These are phyloP conservation scores for Halophytophthora batemanensis DNA, from an alignment of 352 stramenopile genomes.

Conservation along the genomic window DNA sequence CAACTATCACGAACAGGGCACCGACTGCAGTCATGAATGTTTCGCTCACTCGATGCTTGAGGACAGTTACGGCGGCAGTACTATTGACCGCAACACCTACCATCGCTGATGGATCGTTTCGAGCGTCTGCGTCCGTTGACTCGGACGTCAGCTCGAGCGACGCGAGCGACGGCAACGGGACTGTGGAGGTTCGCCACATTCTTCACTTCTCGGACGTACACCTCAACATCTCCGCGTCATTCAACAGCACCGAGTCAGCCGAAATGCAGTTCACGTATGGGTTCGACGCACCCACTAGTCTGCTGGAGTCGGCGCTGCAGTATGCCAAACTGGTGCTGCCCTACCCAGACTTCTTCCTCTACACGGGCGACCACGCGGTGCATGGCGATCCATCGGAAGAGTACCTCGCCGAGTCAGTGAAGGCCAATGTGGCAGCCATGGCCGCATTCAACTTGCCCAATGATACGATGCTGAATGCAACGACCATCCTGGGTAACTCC, in stretches of 20 bases:
- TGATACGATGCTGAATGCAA: slow-evolving; percentile 30
- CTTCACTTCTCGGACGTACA: slow-evolving; percentile 73
- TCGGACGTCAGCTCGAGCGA: not conserved
- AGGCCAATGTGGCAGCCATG: slow-evolving; percentile 41
- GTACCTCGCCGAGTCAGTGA: slow-evolving; percentile 38
- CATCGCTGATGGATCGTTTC: too few species aligned
- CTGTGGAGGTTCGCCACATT: slow-evolving; percentile 22
- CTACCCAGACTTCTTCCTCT: slow-evolving; percentile 58
- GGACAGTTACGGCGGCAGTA: too few species aligned
- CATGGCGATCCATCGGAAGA: slow-evolving; percentile 38
- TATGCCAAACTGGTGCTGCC: slow-evolving; percentile 44
- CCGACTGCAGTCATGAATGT: too few species aligned
- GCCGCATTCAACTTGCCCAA: slow-evolving; percentile 35
- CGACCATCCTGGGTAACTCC: slow-evolving; percentile 52
- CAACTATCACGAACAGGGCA: too few species aligned
- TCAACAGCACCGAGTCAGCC: slow-evolving; percentile 12
- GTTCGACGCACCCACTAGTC: slow-evolving; percentile 28
- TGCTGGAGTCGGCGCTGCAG: slow-evolving; percentile 37
- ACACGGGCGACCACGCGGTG: slow-evolving; percentile 60
- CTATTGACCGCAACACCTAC: too few species aligned
- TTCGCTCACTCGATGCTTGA: too few species aligned
- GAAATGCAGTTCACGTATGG: slow-evolving; percentile 26
- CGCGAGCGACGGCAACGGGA: slow-evolving; percentile 5
- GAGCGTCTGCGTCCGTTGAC: too few species aligned
- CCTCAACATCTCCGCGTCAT: slow-evolving; percentile 39